Base-by-base conservation (phyloP, 371 early-diverging fungal species). In the Blastocladiella emersonii region DNA sequence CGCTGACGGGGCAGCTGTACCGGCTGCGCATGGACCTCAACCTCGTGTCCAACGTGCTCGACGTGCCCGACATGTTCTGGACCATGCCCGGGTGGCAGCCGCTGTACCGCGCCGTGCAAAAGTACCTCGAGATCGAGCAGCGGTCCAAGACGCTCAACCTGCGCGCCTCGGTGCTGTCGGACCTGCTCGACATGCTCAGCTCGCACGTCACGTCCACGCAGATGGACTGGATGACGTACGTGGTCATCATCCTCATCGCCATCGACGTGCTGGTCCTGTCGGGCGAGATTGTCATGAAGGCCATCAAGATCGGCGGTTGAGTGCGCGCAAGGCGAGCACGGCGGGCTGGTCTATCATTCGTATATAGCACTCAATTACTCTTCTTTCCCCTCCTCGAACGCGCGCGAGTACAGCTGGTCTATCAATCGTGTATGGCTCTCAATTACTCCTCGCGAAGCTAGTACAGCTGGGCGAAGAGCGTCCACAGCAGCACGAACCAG, bases 11-110 rank as follows among this genome's bases (percentile, higher is more conserved):
- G 27, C 57, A 77, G 66, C 69, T 81, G 7, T 81, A 76, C 67
- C 71, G 64, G 35, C 68, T 79, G 57, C 45, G 76, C 39, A 76
- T 80, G 68, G 70, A 79, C 62, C 74, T 80, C 5, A 80, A 79
- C 61, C 67, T 80, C 51, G 71, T 80, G 12, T 64, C 66, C n/a
- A 75, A 76, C 59, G 74, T 79, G 15, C 64, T 80, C 49, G 80
- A 71, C 61, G 66, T 65, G 34, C 67, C 68, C 6, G 73, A 70
- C 30, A 36, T 34, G 30, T 49, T 41, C 6, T 51, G 51, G 51
- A 51, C 51, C 25, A 30, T 3, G 25, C 51, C 51, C 7, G 30
- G 51, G 13, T 51, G 51, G 51, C 51, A 51, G 34, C 59, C 59
- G 43, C 35, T 59, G 25, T 59, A 59, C 35, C 59, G 43, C 59